A percentile compares a stretch with the other conserved stretches of the same genome.
These are phyloP conservation scores for Trichoderma simmonsii DNA, from an alignment of 2,329 filamentous ascomycete species.

Conservation along the genomic window DNA sequence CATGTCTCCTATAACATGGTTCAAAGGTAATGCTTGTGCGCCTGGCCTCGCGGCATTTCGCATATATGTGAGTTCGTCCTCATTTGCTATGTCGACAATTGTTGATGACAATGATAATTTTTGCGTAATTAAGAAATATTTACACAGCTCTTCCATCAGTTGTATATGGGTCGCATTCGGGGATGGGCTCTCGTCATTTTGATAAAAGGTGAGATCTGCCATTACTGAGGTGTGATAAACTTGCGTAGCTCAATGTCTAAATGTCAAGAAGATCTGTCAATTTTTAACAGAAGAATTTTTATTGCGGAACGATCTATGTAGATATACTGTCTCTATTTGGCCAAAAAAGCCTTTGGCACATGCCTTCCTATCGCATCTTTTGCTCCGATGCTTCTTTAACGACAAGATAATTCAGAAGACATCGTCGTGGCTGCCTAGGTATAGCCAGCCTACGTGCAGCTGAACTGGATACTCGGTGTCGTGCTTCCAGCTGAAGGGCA, in stretches of 20 bases:
- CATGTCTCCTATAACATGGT: constrained; percentile 9
- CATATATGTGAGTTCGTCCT: background rate
- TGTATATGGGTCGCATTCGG: background rate
- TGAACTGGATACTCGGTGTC: background rate
- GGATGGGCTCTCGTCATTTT: background rate
- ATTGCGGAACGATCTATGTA: background rate
- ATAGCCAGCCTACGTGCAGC: background rate
- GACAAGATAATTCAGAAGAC: background rate
- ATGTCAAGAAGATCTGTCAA: background rate
- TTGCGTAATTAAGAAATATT: background rate
- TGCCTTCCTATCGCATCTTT: background rate
- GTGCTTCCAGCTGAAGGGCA: background rate
- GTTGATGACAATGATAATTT: background rate
- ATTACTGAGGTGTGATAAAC: background rate
- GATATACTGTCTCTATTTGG: background rate
- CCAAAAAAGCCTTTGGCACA: background rate
- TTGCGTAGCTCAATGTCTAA: background rate
- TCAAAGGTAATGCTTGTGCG: background rate
- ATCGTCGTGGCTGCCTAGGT: background rate
- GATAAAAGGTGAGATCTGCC: background rate
- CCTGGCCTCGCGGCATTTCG: background rate
- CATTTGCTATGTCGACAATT: background rate
- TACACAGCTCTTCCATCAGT: background rate
- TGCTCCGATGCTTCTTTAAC: background rate
- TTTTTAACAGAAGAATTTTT: no score